Conservation (phyloP, 257 asterid genomes). For the Cordia subcordata region DNA sequence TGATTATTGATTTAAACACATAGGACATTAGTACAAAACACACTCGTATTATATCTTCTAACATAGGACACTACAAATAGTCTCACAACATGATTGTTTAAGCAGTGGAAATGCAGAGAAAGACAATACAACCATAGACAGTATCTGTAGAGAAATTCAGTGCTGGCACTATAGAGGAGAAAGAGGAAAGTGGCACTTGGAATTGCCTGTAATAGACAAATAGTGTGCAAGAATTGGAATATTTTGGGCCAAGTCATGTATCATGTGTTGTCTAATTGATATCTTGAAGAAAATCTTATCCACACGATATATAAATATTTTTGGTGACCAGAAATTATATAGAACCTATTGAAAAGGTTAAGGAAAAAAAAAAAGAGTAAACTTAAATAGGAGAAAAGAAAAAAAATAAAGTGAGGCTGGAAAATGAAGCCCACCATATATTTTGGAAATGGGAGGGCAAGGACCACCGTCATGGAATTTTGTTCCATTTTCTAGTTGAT, state of each 20-base stretch:
- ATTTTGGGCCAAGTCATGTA: background rate
- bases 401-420: background rate
- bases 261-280: background rate
- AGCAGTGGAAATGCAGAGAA: background rate
- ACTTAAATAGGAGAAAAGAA: background rate
- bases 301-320: background rate
- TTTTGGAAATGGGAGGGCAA: background rate
- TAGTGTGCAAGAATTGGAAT: background rate
- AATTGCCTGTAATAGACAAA: background rate
- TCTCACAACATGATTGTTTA: background rate
- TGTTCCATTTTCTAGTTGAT: too few relatives aligned
- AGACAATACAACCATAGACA: background rate
- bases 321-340: background rate
- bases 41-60: too few relatives aligned
- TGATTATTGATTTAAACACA: too few relatives aligned
- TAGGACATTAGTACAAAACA: too few relatives aligned
- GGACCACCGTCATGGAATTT: background rate
- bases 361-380: background rate
- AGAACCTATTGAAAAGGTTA: too few relatives aligned
- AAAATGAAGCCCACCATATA: background rate
- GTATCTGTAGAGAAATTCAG: background rate
- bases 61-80: background rate
- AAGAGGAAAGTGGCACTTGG: background rate
- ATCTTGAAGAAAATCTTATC: background rate
- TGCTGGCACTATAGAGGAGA: background rate